Conservation (phyloP, 148 eudicot genomes). For the Bassia scoparia region DNA sequence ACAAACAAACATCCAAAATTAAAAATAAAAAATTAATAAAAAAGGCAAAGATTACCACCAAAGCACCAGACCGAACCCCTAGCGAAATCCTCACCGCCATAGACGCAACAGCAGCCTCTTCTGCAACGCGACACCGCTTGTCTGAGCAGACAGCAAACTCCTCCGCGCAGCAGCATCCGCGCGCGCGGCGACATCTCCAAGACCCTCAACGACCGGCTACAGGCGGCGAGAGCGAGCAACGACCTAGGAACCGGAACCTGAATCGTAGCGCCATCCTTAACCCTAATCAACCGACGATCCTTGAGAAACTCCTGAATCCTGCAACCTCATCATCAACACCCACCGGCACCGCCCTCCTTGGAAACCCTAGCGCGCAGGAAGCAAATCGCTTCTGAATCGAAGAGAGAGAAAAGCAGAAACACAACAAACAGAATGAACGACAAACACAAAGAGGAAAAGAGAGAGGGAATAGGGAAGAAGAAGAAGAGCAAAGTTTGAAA, state of each 20-base stretch:
- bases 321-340: constrained; percentile 40
- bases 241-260: constrained; percentile 71
- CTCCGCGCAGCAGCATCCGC: constrained; percentile 30
- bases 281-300: constrained; percentile 66
- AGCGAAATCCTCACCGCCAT: constrained; percentile 80
- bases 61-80: constrained; percentile 61
- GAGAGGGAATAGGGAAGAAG: constrained; percentile 5
- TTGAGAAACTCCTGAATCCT: constrained; percentile 38
- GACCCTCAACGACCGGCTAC: too few species aligned
- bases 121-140: constrained; percentile 71
- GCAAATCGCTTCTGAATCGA: constrained; percentile 67
- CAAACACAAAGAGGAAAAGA: too few species aligned
- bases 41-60: constrained; percentile 30
- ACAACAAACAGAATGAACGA: constrained; percentile 2
- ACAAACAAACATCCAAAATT: background rate
- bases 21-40: background rate
- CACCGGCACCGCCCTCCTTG: constrained; percentile 14
- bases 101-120: constrained; percentile 74
- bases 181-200: too few species aligned
- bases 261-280: constrained; percentile 42
- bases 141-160: constrained; percentile 65
- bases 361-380: constrained; percentile 77
- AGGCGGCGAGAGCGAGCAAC: constrained; percentile 21
- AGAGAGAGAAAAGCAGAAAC: constrained; percentile 6
- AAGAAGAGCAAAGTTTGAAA: constrained; percentile 4